Evolutionary conservation across 139 green algal genomes (phyloP), one percentile per base, ranked within the genome.

Genomic region (Klebsormidium nitens): DNA sequence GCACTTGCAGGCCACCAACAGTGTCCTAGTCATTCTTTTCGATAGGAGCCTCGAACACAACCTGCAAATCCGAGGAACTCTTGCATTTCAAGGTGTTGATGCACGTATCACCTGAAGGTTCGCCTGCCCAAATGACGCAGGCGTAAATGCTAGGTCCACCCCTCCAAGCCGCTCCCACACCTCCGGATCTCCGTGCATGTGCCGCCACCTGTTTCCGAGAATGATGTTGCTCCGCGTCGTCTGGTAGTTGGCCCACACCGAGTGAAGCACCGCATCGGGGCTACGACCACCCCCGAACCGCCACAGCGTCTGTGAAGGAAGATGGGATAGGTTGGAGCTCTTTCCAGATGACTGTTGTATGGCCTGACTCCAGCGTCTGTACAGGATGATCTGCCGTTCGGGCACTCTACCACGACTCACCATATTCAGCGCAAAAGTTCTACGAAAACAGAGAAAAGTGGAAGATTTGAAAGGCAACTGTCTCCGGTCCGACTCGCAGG

Each of bases 241-340:
- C 59, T 93, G 82, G 46, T 84, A 88, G 70, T 91, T 92, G 56
- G 81, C 69, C 83, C 85, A 89, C 17, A 91, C 48, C 2, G 78
- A 89, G 71, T 92, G 87, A 29, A 91, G 29, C 57, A 91, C 60
- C 1, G n/a, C 6, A 26, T 3, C 4, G 29, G 5, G 1, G 5
- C 14, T 64, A 31, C 48, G 19, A 67, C 14, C 6, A 17, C 32
- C 59, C 8, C 59, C 69, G 17, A 5, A 28, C 28, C 2, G 17
- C 69, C 69, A 76, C 59, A 76, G 60, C 31, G 44, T 62, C 69
- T 69, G n/a, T 4, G 2, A 3, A 3, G 2, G 26, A 3, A 26
- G 2, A 2, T 37, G 2, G 17, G 1, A 29, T 32, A 0, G 26
- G 2, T n/a, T n/a, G n/a, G n/a, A n/a, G 2, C 31, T 37, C 56